Base-by-base conservation (phyloP, 495 filamentous ascomycete species). In the Annulohypoxylon maeteangense region DNA sequence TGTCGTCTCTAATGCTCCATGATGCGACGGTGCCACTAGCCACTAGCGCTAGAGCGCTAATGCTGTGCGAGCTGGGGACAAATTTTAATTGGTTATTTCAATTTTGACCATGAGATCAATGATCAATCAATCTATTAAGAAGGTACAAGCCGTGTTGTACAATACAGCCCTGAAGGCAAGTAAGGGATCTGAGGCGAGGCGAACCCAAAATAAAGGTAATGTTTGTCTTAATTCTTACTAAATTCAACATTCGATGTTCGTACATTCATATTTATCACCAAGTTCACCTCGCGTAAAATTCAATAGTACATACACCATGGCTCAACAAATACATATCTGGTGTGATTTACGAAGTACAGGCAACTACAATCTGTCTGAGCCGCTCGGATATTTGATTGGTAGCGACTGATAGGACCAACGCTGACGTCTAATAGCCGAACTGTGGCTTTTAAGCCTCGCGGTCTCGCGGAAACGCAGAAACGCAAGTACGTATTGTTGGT, bases 31-130 rank as follows among this genome's bases (percentile, higher is more conserved):
- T 20, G n/a, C 50, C 12, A 20, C 27, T 54, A 54, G 47, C 12
- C 50, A 32, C n/a, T 54, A 34, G 50, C 50, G n/a, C n/a, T 12
- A 6, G 29, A 54, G 50, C n/a, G 50, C 50, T 54, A 32, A 54
- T 20, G 12, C 10, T 18, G 27, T 27, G 11, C 14, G 27, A 53
- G 48, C 14, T 31, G 10, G 8, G 4, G 2, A n/a, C 31, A 2
- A 23, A 5, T 16, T n/a, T 53, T 31, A 7, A 53, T 53, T 53
- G 48, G 48, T 12, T 53, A 7, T 53, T 12, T 29, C 5, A 14
- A n/a, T 53, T 16, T 29, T 7, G 48, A 16, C 12, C 23, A 53
- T 14, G 20, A 25, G 45, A 48, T 48, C 45, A 53, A 29, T 31
- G 45, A 48, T 48, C 45, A 53, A 29, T 31, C 14, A 16, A 53